Conservation (phyloP, 2,329 filamentous ascomycete genomes). For the Rutstroemia sp. region DNA sequence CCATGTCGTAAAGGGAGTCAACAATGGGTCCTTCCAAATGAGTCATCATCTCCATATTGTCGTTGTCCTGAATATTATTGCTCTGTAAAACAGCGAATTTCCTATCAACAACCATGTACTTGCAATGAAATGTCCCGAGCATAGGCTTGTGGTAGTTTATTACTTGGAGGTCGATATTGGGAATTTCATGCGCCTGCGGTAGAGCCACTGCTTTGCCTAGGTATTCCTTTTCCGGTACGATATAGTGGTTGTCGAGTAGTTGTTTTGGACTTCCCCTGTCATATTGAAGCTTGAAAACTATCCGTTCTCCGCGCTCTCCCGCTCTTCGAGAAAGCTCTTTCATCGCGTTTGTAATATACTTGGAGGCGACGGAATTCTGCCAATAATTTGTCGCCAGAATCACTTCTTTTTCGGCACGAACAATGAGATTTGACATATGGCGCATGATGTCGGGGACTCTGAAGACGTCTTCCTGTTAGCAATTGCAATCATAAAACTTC, state of each 20-base stretch:
- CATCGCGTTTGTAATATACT: conserved; percentile 60
- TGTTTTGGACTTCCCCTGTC: conserved; percentile 63
- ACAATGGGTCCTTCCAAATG: conserved; percentile 72
- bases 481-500: background rate
- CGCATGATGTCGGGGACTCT: conserved; percentile 61
- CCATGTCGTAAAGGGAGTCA: conserved; percentile 67
- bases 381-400: conserved; percentile 68
- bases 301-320: conserved; percentile 45
- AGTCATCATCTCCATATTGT: conserved; percentile 75
- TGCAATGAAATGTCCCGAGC: conserved; percentile 69
- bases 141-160: conserved; percentile 64
- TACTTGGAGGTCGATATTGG: conserved; percentile 64
- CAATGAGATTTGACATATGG: conserved; percentile 72
- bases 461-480: conserved; percentile 14
- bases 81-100: conserved; percentile 65
- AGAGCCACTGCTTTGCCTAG: conserved; percentile 50
- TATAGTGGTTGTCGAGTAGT: conserved; percentile 56
- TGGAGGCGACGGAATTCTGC: conserved; percentile 61
- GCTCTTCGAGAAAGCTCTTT: conserved; percentile 61
- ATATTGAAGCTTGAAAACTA: conserved; percentile 69
- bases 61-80: conserved; percentile 74
- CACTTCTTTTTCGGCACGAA: conserved; percentile 63
- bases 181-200: conserved; percentile 57
- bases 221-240: conserved; percentile 51
- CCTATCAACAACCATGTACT: conserved; percentile 71